Evolutionary conservation across 192 early-diverging fungal genomes (phyloP), one percentile per base, ranked within the genome.

Genomic region (Spizellomyces sp.): DNA sequence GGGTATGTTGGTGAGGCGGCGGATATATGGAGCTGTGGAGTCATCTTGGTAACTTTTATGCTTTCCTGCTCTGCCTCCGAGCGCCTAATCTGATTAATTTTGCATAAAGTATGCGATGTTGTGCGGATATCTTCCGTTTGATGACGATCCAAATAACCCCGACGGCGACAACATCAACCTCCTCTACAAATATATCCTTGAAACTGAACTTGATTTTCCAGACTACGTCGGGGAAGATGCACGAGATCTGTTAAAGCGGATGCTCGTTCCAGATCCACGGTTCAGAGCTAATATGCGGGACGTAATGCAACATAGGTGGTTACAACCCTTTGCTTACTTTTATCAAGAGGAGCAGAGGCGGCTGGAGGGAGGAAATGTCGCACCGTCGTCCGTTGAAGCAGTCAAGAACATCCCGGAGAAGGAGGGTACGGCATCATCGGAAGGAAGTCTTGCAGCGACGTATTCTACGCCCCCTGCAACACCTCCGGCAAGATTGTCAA

Each of bases 1-100:
- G 86, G 93, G 6, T 99, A 99, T 77, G 94, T 95, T 4, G 98
- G 96, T 19, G 92, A 93, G 10, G 92, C 93, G 6, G 96, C 95
- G 1, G 98, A 99, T 79, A 96, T 98, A 66, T 99, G 98, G 98
- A 93, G 91, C 58, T 98, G 95, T 77, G 98, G 98, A 58, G 98
- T 99, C 15, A 99, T 99, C 59, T 73, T 99, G 57, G 60, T 48
- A 57, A 48, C 41, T 81, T 62, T 73, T 52, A 42, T 50, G n/a
- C 43, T 75, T 42, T 74, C 48, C 48, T 74, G 14, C 43, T 47
- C 15, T 42, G 27, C 27, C 27, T 36, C 27, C 27, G 27, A 36
- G 27, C n/a, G 6, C 41, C 45, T 9, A 4, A 42, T 46, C 6
- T 15, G 4, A 70, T 71, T 72, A 5, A 62, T 36, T 21, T 36